Conservation (phyloP, 2,329 filamentous ascomycete genomes). For the Colletotrichum gigasporum region DNA sequence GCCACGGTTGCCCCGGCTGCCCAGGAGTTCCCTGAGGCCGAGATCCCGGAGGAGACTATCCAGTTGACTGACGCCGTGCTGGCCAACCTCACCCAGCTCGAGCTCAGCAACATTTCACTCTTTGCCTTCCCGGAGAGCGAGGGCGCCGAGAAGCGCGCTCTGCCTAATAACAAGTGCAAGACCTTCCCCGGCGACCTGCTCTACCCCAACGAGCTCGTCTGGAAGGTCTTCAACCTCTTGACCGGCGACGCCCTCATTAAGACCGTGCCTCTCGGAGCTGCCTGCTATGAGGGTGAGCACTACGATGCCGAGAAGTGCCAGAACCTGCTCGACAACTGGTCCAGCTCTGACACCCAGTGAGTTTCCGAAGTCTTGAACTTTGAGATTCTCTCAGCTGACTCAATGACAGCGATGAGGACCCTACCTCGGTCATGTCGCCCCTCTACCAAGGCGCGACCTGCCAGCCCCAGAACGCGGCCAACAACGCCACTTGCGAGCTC, state of each 20-base stretch:
- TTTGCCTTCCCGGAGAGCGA: slow-evolving; percentile 42
- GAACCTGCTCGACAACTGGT: slow-evolving; percentile 40
- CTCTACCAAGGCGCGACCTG: slow-evolving; percentile 51
- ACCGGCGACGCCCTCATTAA: slow-evolving; percentile 42
- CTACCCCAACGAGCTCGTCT: slow-evolving; percentile 39
- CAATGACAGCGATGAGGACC: slow-evolving; percentile 44
- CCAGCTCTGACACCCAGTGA: slow-evolving; percentile 35
- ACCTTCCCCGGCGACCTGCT: slow-evolving; percentile 40
- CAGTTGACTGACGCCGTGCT: slow-evolving; percentile 46
- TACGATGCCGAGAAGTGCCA: slow-evolving; percentile 40
- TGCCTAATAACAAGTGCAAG: slow-evolving; percentile 41
- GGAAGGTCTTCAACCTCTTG: slow-evolving; percentile 46
- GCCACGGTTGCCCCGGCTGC: slow-evolving; percentile 35
- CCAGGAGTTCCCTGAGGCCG: slow-evolving; percentile 14
- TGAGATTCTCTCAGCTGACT: background rate
- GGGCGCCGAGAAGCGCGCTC: slow-evolving; percentile 31
- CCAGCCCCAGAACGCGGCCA: slow-evolving; percentile 38
- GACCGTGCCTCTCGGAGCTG: slow-evolving; percentile 43
- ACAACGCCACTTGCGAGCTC: slow-evolving; percentile 43
- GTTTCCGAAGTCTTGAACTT: background rate
- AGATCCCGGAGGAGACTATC: slow-evolving; percentile 34
- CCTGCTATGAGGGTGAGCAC: slow-evolving; percentile 41
- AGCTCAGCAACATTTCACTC: slow-evolving; percentile 41
- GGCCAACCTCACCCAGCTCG: slow-evolving; percentile 40
- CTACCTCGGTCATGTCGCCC: slow-evolving; percentile 51